Percentiles rank a stretch among this genome's conserved stretches.
Conservation (phyloP, 2,329 filamentous ascomycete genomes). For the Sporothrix variecibatus region DNA sequence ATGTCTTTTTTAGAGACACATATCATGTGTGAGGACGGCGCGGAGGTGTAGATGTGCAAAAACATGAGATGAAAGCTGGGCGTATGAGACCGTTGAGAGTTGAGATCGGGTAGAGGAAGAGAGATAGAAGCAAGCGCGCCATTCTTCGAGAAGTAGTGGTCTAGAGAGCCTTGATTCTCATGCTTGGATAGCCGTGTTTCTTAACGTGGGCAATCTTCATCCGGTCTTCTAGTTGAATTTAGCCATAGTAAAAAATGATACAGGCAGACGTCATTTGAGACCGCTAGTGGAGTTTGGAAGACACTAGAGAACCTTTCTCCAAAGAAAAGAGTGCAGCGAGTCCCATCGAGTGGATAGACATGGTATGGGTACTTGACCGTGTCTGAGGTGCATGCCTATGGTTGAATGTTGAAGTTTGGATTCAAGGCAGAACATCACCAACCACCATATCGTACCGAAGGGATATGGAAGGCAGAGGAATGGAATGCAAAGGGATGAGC, state of each 20-base stretch:
- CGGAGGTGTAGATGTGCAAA: not conserved
- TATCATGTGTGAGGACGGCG: too few relatives aligned
- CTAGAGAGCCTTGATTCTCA: not conserved
- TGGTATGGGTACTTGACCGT: not conserved
- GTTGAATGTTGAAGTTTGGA: not conserved
- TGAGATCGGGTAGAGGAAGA: not conserved
- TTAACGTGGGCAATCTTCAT: constrained; percentile 12
- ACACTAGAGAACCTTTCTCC: not conserved
- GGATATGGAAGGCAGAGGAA: constrained; percentile 5
- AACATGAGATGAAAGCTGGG: not conserved
- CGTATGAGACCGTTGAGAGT: not conserved
- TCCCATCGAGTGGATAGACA: not conserved
- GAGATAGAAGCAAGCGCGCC: not conserved
- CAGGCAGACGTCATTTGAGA: not conserved
- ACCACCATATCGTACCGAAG: not conserved
- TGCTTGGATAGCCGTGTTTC: not conserved
- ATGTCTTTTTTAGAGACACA: not conserved
- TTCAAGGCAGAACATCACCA: constrained; percentile 12
- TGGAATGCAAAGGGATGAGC: not conserved
- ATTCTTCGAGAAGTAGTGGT: not conserved
- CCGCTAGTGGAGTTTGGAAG: not conserved
- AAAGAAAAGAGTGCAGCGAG: not conserved
- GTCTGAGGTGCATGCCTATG: not conserved
- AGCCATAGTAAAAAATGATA: not conserved
- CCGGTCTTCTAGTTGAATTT: not conserved